Evolutionary conservation across 768 basidiomycete species (phyloP).

Genomic region (Megacollybia marginata): DNA sequence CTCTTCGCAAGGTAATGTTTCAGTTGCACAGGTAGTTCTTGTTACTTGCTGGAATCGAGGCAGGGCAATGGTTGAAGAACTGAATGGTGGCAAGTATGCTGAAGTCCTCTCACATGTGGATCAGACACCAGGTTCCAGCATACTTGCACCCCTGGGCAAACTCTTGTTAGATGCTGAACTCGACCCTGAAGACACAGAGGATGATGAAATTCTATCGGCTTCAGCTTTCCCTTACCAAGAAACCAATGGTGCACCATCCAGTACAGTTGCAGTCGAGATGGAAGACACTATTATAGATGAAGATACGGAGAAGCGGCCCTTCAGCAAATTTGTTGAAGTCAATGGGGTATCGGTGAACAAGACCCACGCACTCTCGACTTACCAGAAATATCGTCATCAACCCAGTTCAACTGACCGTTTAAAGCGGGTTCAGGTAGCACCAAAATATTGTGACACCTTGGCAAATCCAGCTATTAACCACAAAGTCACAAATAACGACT

Average conservation of each 20-base stretch:
- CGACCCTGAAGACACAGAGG: background rate
- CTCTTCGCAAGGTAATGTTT: background rate
- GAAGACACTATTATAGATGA: background rate
- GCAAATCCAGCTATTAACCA: too few relatives aligned
- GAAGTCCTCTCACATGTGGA: background rate
- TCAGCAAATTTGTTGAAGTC: background rate
- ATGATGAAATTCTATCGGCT: background rate
- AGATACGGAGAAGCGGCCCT: background rate
- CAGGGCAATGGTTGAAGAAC: background rate
- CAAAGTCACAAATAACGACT: too few relatives aligned
- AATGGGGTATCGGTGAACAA: background rate
- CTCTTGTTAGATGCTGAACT: background rate
- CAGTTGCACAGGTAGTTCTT: background rate
- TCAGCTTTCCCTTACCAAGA: background rate
- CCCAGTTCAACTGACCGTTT: background rate
- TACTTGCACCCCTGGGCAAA: background rate
- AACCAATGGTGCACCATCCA: background rate
- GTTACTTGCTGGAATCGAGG: background rate
- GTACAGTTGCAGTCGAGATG: background rate
- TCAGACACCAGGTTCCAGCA: background rate
- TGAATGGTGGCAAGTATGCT: background rate
- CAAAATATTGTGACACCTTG: too few relatives aligned
- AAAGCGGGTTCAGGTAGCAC: background rate
- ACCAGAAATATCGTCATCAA: background rate
- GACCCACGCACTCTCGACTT: background rate